phyloP scores from a whole-genome alignment of 2,329 filamentous ascomycete genomes.

The Xylaria sp. region DNA sequence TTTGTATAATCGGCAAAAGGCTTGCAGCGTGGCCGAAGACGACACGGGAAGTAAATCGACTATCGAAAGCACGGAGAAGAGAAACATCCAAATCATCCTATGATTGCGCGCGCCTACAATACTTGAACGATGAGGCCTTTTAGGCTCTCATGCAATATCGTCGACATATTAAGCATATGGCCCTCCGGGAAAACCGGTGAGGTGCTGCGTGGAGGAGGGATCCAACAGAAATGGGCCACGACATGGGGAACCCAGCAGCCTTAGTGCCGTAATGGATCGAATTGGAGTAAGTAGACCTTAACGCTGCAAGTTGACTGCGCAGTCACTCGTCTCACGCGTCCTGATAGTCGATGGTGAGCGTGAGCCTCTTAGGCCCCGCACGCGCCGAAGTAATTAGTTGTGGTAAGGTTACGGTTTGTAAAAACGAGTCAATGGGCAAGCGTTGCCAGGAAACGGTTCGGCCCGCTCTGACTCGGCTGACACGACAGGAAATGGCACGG shows the following conservation, averaged over 20 bases:
- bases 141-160: conserved; percentile 12
- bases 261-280: conserved; percentile 8
- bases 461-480: conserved; percentile 15
- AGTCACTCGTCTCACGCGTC: conserved; percentile 25
- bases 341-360: conserved; percentile 1
- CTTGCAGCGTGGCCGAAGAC: not conserved
- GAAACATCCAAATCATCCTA: not conserved
- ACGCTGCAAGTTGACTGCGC: conserved; percentile 15
- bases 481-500: conserved; percentile 4
- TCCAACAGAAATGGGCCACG: conserved; percentile 27
- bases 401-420: not conserved
- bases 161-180: conserved; percentile 1
- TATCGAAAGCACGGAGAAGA: not conserved
- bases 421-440: conserved; percentile 3
- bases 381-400: not conserved
- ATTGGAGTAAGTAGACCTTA: conserved; percentile 29
- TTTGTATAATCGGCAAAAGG: not conserved
- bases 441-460: conserved; percentile 18
- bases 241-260: conserved; percentile 19
- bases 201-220: conserved; percentile 5
- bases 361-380: conserved; percentile 18
- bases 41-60: not conserved
- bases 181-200: conserved; percentile 10
- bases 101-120: conserved; percentile 3
- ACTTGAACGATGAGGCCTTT: conserved; percentile 6